A percentile compares a stretch with the other conserved stretches of the same genome.
Evolutionary conservation across 176 grass and related monocot genomes (phyloP).

Genomic region (Pharus latifolius): DNA sequence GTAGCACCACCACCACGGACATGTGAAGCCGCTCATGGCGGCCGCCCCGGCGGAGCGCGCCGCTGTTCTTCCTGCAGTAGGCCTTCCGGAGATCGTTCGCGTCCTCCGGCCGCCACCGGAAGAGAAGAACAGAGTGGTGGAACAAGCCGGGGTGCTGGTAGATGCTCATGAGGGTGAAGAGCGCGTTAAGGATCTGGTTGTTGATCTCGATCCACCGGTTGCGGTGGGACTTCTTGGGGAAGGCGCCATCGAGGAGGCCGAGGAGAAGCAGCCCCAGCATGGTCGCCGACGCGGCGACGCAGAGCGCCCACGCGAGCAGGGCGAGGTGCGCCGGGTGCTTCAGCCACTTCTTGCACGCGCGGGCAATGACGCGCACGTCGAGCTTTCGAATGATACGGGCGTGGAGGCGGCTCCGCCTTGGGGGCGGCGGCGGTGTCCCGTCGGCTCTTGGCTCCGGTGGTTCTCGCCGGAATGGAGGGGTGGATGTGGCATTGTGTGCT

Average conservation of each 20-base stretch:
- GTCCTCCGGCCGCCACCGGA: constrained; percentile 40
- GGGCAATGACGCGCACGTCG: constrained; percentile 14
- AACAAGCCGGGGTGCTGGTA: constrained; percentile 57
- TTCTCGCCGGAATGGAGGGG: not conserved
- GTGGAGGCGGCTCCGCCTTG: not conserved
- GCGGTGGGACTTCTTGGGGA: constrained; percentile 20
- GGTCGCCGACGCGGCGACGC: constrained; percentile 40
- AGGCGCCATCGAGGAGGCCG: constrained; percentile 30
- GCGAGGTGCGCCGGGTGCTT: constrained; percentile 49
- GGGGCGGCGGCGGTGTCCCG: not conserved
- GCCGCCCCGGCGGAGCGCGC: not conserved
- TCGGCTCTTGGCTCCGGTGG: not conserved
- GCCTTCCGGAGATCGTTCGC: constrained; percentile 30
- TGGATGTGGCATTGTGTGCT: not conserved
- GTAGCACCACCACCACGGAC: constrained; percentile 38
- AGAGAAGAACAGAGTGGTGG: constrained; percentile 40
- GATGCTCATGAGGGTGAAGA: constrained; percentile 76
- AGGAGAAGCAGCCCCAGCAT: constrained; percentile 57
- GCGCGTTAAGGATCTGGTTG: constrained; percentile 69
- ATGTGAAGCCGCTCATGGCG: constrained; percentile 38
- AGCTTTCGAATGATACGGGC: constrained; percentile 25
- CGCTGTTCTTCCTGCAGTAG: constrained; percentile 50
- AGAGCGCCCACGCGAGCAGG: constrained; percentile 50
- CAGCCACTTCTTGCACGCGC: constrained; percentile 35
- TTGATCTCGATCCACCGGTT: constrained; percentile 62